Conservation (phyloP, 768 basidiomycete genomes). For the Dentipellis fragilis region DNA sequence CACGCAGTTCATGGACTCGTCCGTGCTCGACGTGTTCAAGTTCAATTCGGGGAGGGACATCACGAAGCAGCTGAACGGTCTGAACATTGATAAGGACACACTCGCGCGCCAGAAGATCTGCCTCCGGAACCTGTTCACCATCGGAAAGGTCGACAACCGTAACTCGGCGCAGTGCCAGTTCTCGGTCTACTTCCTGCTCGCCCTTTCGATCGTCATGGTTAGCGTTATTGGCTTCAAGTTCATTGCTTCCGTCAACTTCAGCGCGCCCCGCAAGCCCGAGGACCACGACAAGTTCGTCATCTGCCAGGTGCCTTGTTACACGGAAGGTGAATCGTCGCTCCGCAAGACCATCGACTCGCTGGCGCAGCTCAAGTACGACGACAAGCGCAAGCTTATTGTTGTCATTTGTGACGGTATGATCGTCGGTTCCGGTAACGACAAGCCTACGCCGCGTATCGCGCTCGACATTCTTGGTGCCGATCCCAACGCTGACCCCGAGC, state of each 20-base stretch:
- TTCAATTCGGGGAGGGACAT: conserved; percentile 68
- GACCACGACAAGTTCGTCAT: conserved; percentile 96
- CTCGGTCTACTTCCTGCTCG: conserved; percentile 84
- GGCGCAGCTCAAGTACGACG: conserved; percentile 91
- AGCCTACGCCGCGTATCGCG: conserved; percentile 92
- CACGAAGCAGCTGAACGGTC: conserved; percentile 58
- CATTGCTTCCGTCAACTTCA: conserved; percentile 82
- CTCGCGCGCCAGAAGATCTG: conserved; percentile 76
- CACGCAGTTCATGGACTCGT: conserved; percentile 61
- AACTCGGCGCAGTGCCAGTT: conserved; percentile 89
- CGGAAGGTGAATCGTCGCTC: conserved; percentile 84
- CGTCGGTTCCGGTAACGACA: conserved; percentile 92
- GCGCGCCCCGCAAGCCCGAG: conserved; percentile 71
- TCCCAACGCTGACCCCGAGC: conserved; percentile 88
- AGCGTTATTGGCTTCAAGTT: conserved; percentile 95
- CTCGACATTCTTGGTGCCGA: conserved; percentile 94
- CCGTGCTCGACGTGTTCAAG: conserved; percentile 68
- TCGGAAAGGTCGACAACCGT: conserved; percentile 88
- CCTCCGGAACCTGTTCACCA: conserved; percentile 84
- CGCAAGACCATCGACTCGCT: conserved; percentile 88
- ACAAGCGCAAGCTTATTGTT: conserved; percentile 91
- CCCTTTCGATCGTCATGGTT: conserved; percentile 86
- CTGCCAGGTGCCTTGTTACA: conserved; percentile 98
- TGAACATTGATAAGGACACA: conserved; percentile 49
- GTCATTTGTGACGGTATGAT: conserved; percentile 98